phyloP scores from a whole-genome alignment of 768 basidiomycete species.

The Tulasnella sp. region DNA sequence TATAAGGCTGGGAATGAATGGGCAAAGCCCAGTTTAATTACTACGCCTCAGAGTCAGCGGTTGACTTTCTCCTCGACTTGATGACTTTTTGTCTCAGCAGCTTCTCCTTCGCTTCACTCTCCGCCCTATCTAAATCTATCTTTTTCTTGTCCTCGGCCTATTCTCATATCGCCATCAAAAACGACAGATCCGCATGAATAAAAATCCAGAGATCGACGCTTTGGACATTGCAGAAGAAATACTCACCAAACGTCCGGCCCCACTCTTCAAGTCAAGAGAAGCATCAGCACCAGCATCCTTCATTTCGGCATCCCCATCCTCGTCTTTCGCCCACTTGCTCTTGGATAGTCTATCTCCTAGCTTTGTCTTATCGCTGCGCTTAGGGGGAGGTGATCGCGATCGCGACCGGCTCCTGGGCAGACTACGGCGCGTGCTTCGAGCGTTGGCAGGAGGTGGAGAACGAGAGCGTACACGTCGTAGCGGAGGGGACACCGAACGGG shows the following conservation, averaged over 20 bases:
- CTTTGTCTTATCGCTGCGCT: slow-evolving; percentile 8
- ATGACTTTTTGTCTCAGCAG: slow-evolving; percentile 76
- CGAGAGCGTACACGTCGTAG: background rate
- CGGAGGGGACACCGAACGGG: background rate
- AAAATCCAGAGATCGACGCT: too few relatives aligned
- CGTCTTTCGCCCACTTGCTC: slow-evolving; percentile 17
- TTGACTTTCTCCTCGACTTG: slow-evolving; percentile 37
- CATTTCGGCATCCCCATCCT: background rate
- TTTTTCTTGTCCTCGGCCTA: background rate
- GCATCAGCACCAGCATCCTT: background rate
- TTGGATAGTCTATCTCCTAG: background rate
- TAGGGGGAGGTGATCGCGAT: slow-evolving; percentile 1
- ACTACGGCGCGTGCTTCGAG: background rate
- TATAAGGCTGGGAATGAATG: too few relatives aligned
- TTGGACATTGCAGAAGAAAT: too few relatives aligned
- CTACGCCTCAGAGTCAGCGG: background rate
- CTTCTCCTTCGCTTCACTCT: slow-evolving; percentile 71
- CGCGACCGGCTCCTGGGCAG: slow-evolving; percentile 5
- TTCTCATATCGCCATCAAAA: too few relatives aligned
- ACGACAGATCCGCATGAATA: too few relatives aligned
- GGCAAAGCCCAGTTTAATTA: too few relatives aligned
- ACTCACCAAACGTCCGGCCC: too few relatives aligned
- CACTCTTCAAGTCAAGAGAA: too few relatives aligned
- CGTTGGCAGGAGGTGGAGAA: slow-evolving; percentile 7
- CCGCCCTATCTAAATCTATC: slow-evolving; percentile 50